Evolutionary conservation across 371 early-diverging fungal species (phyloP).

Genomic region (Thermomucor indicae-seudaticae): DNA sequence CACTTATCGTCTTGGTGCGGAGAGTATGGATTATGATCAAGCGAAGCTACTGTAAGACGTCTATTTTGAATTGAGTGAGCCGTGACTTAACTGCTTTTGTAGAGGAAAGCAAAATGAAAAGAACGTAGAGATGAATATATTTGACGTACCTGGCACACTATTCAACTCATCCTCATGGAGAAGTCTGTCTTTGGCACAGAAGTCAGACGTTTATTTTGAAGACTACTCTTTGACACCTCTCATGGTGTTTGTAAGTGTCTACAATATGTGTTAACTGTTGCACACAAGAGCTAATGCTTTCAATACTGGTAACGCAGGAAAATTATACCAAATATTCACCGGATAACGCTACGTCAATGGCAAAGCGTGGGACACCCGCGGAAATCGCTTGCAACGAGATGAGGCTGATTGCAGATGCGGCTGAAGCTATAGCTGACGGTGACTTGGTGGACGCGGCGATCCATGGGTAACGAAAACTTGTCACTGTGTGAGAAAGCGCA

Average conservation of each 20-base stretch:
- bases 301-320: slow-evolving; percentile 28
- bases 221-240: slow-evolving; percentile 90
- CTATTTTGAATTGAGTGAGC: not conserved
- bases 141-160: slow-evolving; percentile 80
- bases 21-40: slow-evolving; percentile 75
- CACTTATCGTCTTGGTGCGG: slow-evolving; percentile 69
- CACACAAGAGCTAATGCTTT: not conserved
- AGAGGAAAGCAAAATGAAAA: slow-evolving; percentile 69
- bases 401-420: slow-evolving; percentile 73
- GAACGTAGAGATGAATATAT: slow-evolving; percentile 72
- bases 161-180: slow-evolving; percentile 50
- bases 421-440: slow-evolving; percentile 87
- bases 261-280: not conserved
- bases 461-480: slow-evolving; percentile 43
- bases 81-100: not conserved
- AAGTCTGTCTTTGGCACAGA: slow-evolving; percentile 67
- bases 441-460: slow-evolving; percentile 85
- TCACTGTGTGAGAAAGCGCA: not conserved
- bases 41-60: slow-evolving; percentile 65
- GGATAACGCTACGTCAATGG: slow-evolving; percentile 9
- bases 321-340: slow-evolving; percentile 40
- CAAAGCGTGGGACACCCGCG: slow-evolving; percentile 7
- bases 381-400: slow-evolving; percentile 31
- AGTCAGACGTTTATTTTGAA: slow-evolving; percentile 84
- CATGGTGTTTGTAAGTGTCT: slow-evolving; percentile 81